Evolutionary conservation across 1,284 basidiomycete species (phyloP), one percentile per base, ranked within the genome.

Genomic region (Marasmius oreades): DNA sequence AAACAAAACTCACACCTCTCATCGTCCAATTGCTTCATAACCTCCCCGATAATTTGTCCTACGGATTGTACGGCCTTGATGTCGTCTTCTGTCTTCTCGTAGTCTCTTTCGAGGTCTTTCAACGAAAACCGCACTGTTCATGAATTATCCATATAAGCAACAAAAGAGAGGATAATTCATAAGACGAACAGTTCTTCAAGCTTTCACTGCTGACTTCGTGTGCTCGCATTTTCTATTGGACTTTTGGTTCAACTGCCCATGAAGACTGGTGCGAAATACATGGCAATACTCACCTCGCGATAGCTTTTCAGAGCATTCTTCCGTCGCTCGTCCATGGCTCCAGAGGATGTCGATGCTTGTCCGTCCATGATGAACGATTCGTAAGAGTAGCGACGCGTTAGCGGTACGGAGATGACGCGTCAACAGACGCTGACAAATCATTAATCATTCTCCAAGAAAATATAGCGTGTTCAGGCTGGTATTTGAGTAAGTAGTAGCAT

Each of bases 1-100:
- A 31, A 31, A 10, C 28, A 31, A 4, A 34, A 78, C 92, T 68
- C 67, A 96, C 95, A 99, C 74, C 97, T 82, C 74, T 99, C 96
- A 60, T 98, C 94, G 67, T 99, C 97, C 26, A 99, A 77, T 73
- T 99, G 95, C 74, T 98, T 98, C 84, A 99, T 88, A 58, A 99
- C 94, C 75, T 99, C 97, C 58, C 95, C 97, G 60, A 99, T 97
- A 63, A 99, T 98, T 77, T 99, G 97, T 11, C 97, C 97, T 10
- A 99, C 97, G 11, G 93, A 97, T 71, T 99, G 97, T 14, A 99
- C 87, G 50, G 97, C 97, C 74, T 98, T 98, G 76, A 99, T 98
- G 69, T 99, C 96, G 45, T 99, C 95, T 73, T 99, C 97, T 0
- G 95, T 97, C 82, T 97, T 96, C 66, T 90, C 92, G 67, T 88